phyloP scores from a whole-genome alignment of 495 filamentous ascomycete species.

The Daldinia bambusicola region DNA sequence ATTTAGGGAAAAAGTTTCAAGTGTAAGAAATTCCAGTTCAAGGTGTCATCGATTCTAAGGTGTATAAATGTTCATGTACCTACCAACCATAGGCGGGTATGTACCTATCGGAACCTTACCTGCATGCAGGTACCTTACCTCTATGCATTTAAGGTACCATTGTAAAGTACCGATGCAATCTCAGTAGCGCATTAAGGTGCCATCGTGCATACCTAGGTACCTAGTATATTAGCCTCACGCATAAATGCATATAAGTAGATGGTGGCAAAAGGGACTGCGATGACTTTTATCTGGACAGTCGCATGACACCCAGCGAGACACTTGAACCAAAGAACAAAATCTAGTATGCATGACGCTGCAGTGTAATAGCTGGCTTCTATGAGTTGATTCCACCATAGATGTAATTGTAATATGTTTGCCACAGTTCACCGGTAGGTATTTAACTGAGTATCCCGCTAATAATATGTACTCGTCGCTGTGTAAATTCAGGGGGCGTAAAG shows the following conservation, averaged over 20 bases:
- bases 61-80: slow-evolving; percentile 3
- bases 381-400: neutral
- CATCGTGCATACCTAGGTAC: neutral
- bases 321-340: neutral
- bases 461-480: neutral
- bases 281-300: neutral
- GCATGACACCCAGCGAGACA: slow-evolving; percentile 20
- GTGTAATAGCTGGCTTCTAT: neutral
- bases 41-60: neutral
- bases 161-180: neutral
- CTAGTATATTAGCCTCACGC: neutral
- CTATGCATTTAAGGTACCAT: neutral
- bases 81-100: no score
- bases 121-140: no score
- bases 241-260: slow-evolving; percentile 14
- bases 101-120: neutral
- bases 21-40: neutral
- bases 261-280: slow-evolving; percentile 2
- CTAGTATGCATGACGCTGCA: neutral
- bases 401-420: neutral
- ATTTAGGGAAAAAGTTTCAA: neutral
- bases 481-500: neutral
- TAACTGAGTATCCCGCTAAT: neutral
- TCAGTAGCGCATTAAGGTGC: neutral
- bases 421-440: neutral